Percentiles rank a stretch among this genome's conserved stretches.
phyloP scores from a whole-genome alignment of 306 rosid species.

The Ochetophila trinervis region DNA sequence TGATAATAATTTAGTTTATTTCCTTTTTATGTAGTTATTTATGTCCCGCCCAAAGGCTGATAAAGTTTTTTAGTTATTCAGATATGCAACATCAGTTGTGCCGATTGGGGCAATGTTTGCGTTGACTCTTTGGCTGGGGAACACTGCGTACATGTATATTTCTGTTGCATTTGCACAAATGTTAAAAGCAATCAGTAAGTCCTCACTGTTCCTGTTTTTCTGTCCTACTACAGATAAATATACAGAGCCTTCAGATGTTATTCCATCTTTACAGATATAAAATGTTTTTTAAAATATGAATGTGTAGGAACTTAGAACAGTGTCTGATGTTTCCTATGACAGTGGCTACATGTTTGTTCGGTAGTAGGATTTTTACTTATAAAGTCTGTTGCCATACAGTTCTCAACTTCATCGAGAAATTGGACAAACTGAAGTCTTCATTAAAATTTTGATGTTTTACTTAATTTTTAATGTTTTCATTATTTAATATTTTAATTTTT shows the following conservation, averaged over 20 bases:
- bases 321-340: constrained; percentile 6
- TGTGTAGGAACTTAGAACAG: constrained; percentile 12
- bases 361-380: constrained; percentile 7
- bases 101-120: constrained; percentile 99
- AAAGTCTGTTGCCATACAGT: too few species aligned
- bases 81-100: constrained; percentile 82
- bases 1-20: not conserved
- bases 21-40: constrained; percentile 13
- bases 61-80: constrained; percentile 40
- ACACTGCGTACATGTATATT: constrained; percentile 94
- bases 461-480: too few species aligned
- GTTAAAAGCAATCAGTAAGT: constrained; percentile 99
- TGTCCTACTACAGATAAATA: constrained; percentile 19
- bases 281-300: constrained; percentile 11
- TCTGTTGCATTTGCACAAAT: constrained; percentile 98
- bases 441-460: too few species aligned
- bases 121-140: constrained; percentile 99
- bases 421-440: too few species aligned
- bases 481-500: too few species aligned
- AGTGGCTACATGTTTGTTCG: constrained; percentile 6
- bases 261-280: constrained; percentile 10
- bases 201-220: constrained; percentile 14
- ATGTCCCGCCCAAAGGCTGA: constrained; percentile 22
- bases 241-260: constrained; percentile 15
- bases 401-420: too few species aligned